Evolutionary conservation across 257 asterid genomes (phyloP).

Genomic region (Fraxinus cuspidata): DNA sequence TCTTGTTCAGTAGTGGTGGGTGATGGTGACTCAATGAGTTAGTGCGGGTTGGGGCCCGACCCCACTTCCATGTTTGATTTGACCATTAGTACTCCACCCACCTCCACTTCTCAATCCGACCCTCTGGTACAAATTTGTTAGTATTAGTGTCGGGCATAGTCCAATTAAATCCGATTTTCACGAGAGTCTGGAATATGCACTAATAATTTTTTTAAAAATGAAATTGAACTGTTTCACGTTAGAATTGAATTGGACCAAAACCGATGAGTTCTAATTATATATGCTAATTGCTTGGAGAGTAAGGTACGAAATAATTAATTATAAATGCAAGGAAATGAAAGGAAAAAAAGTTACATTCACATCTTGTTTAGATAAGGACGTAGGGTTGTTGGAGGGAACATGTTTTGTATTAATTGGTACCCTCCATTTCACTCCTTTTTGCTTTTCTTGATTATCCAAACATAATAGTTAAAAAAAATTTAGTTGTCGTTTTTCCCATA

Average conservation of each 20-base stretch:
- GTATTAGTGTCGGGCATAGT: too few relatives aligned
- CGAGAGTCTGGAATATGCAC: too few relatives aligned
- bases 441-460: not conserved
- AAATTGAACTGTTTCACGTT: too few relatives aligned
- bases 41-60: not conserved
- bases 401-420: not conserved
- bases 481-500: too few relatives aligned
- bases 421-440: not conserved
- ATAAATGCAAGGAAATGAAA: not conserved
- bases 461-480: not conserved
- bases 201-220: too few relatives aligned
- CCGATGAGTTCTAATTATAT: too few relatives aligned
- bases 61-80: slow-evolving; percentile 28
- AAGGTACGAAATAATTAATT: too few relatives aligned
- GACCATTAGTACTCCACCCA: slow-evolving; percentile 16
- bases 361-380: not conserved
- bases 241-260: too few relatives aligned
- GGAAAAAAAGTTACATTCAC: not conserved
- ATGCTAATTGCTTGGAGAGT: too few relatives aligned
- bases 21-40: not conserved
- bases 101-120: not conserved
- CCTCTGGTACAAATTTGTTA: too few relatives aligned
- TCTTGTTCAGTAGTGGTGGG: slow-evolving; percentile 30
- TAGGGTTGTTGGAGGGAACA: not conserved
- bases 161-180: too few relatives aligned